Base-by-base conservation (phyloP, 2,329 filamentous ascomycete genomes). In the Alternaria brassicicola region DNA sequence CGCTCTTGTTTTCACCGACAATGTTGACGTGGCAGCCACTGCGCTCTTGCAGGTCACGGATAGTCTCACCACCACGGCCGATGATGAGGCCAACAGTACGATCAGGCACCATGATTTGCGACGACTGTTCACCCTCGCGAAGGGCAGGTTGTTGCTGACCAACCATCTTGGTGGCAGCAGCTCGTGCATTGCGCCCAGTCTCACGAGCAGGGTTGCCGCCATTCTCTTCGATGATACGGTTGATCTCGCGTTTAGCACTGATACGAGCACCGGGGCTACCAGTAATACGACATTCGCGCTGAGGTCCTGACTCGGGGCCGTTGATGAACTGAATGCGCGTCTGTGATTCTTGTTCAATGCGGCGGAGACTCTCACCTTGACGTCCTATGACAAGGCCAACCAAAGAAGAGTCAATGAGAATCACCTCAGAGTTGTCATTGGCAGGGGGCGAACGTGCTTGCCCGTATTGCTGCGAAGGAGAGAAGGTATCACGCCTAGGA, bases 21-120 rank as follows among this genome's bases (percentile, higher is more conserved):
- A 97, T 97, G 77, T 97, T 97, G 76, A 97, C 92, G 77, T 97
- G 93, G 76, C 93, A 97, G n/a, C 91, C 91, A 69, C 91, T 95
- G 62, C 91, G 86, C 76, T 97, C 93, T 79, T 97, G 93, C 23
- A 97, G 83, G 74, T 97, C 93, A 72, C 92, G 89, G 70, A 97
- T 97, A 1, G 93, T 97, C 79, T 97, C 93, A 58, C 93, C 93
- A 38, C 92, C 92, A 66, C 93, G 90, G n/a, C 93, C 93, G 73
- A 97, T 97, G 68, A 97, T 97, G 43, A 97, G 83, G 50, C 93
- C 93, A 59, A 97, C 93, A 8, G 93, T 97, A 70, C 92, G 89
- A 79, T 97, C 93, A 45, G 93, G 93, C 17, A 97, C 93, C 91
- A 96, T 95, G 70, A 97, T 96, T 78, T 96, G 92, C 74, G 93